Evolutionary conservation across 345 rosid species (phyloP).

Genomic region (Eucalyptus globulus): DNA sequence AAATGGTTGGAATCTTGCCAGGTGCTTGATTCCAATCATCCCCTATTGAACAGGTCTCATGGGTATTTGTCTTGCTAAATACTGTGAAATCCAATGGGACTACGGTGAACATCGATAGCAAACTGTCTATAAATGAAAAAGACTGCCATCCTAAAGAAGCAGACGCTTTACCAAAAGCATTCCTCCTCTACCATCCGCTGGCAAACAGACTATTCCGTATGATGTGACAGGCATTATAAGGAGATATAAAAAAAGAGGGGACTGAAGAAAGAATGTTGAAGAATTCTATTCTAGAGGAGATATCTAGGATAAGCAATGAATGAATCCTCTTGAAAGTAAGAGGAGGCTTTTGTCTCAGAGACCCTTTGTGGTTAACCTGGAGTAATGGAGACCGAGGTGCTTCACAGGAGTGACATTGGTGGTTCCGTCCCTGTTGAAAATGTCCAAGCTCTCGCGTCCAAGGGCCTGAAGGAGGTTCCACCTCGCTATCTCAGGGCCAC

Average conservation of each 20-base stretch:
- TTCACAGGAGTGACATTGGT: not conserved
- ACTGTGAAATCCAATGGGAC: not conserved
- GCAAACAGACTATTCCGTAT: not conserved
- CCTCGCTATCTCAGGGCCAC: constrained; percentile 16
- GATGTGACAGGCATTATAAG: not conserved
- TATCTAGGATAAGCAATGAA: not conserved
- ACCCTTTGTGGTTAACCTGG: not conserved
- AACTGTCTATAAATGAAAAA: not conserved
- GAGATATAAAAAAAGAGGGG: not conserved
- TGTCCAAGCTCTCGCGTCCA: constrained; percentile 15
- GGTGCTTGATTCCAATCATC: not conserved
- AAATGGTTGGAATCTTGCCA: not conserved
- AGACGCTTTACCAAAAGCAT: not conserved
- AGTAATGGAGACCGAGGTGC: not conserved
- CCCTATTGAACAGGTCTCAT: not conserved
- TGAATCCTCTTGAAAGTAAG: not conserved
- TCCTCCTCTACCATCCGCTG: not conserved
- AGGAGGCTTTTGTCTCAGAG: not conserved
- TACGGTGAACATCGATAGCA: not conserved
- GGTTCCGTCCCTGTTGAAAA: not conserved
- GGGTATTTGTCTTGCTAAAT: not conserved
- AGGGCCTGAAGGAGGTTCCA: constrained; percentile 5
- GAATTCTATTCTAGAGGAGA: not conserved
- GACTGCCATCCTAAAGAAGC: not conserved
- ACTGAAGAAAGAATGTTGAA: not conserved